phyloP scores from a whole-genome alignment of 2,329 filamentous ascomycete species.

The Microdochium nivale region DNA sequence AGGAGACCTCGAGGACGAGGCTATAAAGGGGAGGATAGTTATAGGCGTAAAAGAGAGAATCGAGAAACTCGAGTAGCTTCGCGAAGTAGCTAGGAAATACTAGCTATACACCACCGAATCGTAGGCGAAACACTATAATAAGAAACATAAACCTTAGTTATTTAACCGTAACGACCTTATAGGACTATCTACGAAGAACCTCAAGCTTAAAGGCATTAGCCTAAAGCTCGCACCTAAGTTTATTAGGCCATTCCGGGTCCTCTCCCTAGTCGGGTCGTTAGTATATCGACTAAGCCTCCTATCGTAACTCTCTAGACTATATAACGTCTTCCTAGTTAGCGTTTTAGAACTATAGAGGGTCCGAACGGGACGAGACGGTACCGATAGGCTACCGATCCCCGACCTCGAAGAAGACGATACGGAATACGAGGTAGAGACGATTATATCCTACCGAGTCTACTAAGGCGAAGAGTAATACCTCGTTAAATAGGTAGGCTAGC shows the following conservation, averaged over 20 bases:
- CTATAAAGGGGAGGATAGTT: neutral
- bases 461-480: neutral
- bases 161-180: conserved; percentile 7
- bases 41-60: neutral
- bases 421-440: conserved; percentile 3
- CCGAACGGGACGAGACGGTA: neutral
- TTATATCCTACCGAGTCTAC: neutral
- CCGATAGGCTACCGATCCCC: neutral
- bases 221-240: conserved; percentile 5
- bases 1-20: neutral
- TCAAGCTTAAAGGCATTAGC: conserved; percentile 2
- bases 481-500: conserved; percentile 2
- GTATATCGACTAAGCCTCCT: neutral
- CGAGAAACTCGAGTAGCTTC: neutral
- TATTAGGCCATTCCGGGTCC: conserved; percentile 1
- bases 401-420: neutral
- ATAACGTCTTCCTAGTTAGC: neutral
- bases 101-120: neutral
- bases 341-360: conserved; percentile 1
- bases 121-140: conserved; percentile 1
- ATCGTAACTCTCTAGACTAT: neutral
- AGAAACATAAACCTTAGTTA: neutral
- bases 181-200: conserved; percentile 3
- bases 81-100: neutral
- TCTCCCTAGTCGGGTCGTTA: neutral